Conservation (phyloP, 169 alveolate genomes). For the Cryptosporidium sp. region DNA sequence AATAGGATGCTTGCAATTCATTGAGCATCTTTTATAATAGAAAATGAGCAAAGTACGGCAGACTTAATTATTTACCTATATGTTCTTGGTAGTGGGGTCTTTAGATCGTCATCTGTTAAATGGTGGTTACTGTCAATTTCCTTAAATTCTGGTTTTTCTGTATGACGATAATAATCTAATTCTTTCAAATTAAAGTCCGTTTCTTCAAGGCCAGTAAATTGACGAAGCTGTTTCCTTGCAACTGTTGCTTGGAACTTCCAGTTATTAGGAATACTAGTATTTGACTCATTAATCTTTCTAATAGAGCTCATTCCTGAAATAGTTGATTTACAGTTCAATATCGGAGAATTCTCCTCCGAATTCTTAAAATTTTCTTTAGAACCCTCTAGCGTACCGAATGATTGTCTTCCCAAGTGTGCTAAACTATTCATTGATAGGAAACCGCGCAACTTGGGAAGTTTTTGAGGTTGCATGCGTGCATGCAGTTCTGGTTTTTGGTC, state of each 20-base stretch:
- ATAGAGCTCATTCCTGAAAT: slow-evolving; percentile 42
- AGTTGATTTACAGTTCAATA: not conserved
- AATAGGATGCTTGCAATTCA: not conserved
- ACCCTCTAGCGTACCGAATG: slow-evolving; percentile 2
- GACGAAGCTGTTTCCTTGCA: slow-evolving; percentile 63
- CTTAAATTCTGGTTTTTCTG: not conserved
- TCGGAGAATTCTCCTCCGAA: slow-evolving; percentile 8
- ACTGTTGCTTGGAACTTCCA: slow-evolving; percentile 74
- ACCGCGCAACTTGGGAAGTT: slow-evolving; percentile 68
- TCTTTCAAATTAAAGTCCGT: slow-evolving; percentile 14
- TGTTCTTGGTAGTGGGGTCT: slow-evolving; percentile 58
- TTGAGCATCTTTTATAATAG: not conserved
- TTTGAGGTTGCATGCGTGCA: slow-evolving; percentile 18
- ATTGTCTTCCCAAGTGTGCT: slow-evolving; percentile 57
- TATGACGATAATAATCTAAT: not conserved
- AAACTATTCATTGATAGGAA: slow-evolving; percentile 76
- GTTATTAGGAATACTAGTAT: slow-evolving; percentile 45
- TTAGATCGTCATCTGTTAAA: slow-evolving; percentile 38
- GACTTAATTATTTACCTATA: not conserved
- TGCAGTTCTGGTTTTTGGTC: not conserved
- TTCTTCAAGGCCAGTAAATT: slow-evolving; percentile 42
- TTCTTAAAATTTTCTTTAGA: slow-evolving; percentile 7
- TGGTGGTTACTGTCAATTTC: not conserved
- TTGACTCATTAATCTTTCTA: slow-evolving; percentile 28
- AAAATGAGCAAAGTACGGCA: not conserved